Evolutionary conservation across 805 yeast genomes (phyloP).

Genomic region (Starmerella riodocensis): DNA sequence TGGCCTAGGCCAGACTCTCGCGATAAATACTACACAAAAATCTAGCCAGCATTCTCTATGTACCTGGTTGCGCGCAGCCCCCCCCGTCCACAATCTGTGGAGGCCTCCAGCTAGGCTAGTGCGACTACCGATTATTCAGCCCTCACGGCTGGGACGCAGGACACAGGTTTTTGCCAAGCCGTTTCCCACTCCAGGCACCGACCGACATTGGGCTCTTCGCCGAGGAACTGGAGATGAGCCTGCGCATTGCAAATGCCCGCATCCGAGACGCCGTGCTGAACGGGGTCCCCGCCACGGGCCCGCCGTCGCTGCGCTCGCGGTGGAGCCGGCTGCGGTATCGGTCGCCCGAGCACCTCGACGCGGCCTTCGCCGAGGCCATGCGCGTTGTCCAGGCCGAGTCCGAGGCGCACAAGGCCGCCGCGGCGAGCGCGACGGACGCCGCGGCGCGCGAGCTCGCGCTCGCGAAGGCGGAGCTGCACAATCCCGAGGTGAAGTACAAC

Average conservation of each 20-base stretch:
- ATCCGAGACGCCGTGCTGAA: slow-evolving; percentile 22
- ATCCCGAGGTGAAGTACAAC: slow-evolving; percentile 78
- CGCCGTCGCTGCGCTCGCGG: slow-evolving; percentile 20
- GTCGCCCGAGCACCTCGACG: slow-evolving; percentile 57
- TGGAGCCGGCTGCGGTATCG: slow-evolving; percentile 35
- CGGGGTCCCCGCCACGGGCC: slow-evolving; percentile 22
- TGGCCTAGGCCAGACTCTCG: too few relatives aligned
- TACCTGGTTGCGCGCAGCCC: too few relatives aligned
- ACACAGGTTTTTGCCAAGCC: too few relatives aligned
- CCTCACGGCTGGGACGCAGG: too few relatives aligned
- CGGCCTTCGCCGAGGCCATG: slow-evolving; percentile 59
- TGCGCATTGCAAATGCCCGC: slow-evolving; percentile 18
- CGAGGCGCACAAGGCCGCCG: slow-evolving; percentile 32
- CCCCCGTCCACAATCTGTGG: too few relatives aligned
- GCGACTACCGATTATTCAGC: too few relatives aligned
- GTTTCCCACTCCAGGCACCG: too few relatives aligned
- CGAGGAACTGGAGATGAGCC: too few relatives aligned
- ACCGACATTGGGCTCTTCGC: too few relatives aligned
- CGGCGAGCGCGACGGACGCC: slow-evolving; percentile 24
- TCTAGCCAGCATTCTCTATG: neutral
- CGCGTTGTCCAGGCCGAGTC: slow-evolving; percentile 41
- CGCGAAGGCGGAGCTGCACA: slow-evolving; percentile 52
- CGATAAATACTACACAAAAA: too few relatives aligned
- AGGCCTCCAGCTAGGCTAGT: too few relatives aligned
- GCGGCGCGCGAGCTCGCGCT: slow-evolving; percentile 26